phyloP scores from a whole-genome alignment of 2,329 filamentous ascomycete species.

The Penicillium sp. region DNA sequence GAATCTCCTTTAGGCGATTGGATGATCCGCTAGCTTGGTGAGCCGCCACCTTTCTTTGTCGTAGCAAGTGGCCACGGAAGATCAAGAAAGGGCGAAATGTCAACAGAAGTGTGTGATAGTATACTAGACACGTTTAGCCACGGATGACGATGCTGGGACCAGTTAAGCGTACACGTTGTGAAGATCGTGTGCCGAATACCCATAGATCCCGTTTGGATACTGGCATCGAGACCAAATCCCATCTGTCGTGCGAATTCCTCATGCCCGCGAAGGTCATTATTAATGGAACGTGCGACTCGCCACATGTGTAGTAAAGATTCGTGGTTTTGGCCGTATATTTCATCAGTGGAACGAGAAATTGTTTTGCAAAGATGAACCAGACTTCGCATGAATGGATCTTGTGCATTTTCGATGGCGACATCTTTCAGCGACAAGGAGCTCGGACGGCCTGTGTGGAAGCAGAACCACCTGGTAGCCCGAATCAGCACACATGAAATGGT shows the following conservation, averaged over 20 bases:
- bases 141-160: background rate
- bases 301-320: conserved; percentile 42
- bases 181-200: conserved; percentile 45
- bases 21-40: conserved; percentile 2
- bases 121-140: conserved; percentile 34
- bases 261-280: conserved; percentile 30
- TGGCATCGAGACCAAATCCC: conserved; percentile 37
- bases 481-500: background rate
- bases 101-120: conserved; percentile 45
- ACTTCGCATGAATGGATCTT: conserved; percentile 41
- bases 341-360: conserved; percentile 42
- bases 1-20: conserved; percentile 27
- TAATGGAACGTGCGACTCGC: conserved; percentile 34
- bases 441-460: conserved; percentile 45
- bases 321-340: conserved; percentile 45
- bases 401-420: conserved; percentile 36
- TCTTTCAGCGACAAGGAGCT: conserved; percentile 42
- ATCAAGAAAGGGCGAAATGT: conserved; percentile 49
- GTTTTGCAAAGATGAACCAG: conserved; percentile 40
- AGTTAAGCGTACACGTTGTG: conserved; percentile 35
- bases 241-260: conserved; percentile 30
- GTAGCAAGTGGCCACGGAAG: conserved; percentile 44
- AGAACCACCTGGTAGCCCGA: conserved; percentile 41
- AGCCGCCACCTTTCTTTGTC: conserved; percentile 26
- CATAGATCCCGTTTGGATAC: conserved; percentile 37